These are phyloP conservation scores for Pseudocercospora vitis DNA, from an alignment of 2,329 filamentous ascomycete species.

Conservation along the genomic window DNA sequence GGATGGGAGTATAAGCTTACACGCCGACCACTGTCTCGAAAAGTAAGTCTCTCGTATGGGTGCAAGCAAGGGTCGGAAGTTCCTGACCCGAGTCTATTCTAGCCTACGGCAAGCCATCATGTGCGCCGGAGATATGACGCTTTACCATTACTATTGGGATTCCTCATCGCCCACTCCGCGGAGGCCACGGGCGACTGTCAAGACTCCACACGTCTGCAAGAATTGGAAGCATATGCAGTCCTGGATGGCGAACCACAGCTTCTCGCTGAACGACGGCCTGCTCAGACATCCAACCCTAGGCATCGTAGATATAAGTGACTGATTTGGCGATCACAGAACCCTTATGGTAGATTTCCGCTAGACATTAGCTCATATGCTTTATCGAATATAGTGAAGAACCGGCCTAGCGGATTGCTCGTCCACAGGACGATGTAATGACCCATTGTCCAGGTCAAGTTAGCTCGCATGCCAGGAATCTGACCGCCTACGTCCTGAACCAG, in stretches of 20 bases:
- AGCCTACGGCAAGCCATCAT: conserved; percentile 6
- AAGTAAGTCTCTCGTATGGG: too few species aligned
- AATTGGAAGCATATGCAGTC: neutral
- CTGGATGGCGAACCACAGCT: neutral
- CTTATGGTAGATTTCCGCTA: too few species aligned
- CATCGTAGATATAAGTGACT: neutral
- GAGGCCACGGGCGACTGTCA: neutral
- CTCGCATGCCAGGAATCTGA: too few species aligned
- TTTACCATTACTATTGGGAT: conserved; percentile 9
- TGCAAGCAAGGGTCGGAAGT: too few species aligned
- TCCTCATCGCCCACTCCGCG: neutral
- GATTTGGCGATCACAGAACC: neutral
- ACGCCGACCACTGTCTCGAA: conserved; percentile 5
- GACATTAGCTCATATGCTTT: too few species aligned
- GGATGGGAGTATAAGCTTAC: neutral
- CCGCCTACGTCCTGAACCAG: too few species aligned
- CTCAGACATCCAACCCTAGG: neutral
- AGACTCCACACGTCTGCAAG: conserved; percentile 1
- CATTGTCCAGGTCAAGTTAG: too few species aligned
- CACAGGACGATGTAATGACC: too few species aligned
- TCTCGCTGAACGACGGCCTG: conserved; percentile 3
- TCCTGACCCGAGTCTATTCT: too few species aligned
- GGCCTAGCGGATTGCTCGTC: too few species aligned
- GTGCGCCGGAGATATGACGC: neutral
- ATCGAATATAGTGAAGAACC: too few species aligned